Conservation (phyloP, 2,329 filamentous ascomycete genomes). For the Ascochyta lentis region DNA sequence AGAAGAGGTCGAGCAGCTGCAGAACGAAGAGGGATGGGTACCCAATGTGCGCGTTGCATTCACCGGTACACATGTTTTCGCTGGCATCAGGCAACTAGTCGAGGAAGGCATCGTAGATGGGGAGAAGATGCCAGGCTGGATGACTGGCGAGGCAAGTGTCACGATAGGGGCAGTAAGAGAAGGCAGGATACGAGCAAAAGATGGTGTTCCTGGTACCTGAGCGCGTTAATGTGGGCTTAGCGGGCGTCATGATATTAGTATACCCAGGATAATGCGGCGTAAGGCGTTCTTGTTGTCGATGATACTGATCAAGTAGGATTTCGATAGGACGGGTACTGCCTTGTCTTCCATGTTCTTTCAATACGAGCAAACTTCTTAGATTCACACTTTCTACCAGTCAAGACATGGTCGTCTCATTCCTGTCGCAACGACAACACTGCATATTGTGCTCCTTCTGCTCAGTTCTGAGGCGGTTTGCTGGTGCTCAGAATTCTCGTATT, state of each 20-base stretch:
- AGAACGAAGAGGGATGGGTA: constrained; percentile 54
- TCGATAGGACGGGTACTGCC: neutral
- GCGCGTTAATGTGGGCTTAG: constrained; percentile 8
- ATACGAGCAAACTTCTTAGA: neutral
- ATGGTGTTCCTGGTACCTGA: constrained; percentile 34
- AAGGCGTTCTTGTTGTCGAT: constrained; percentile 18
- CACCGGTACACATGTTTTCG: constrained; percentile 79
- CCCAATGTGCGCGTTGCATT: constrained; percentile 72
- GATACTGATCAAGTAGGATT: neutral
- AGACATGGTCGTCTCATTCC: no score
- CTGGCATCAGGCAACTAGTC: constrained; percentile 77
- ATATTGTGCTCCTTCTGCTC: no score
- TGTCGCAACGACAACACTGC: no score
- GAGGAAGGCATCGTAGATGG: constrained; percentile 79
- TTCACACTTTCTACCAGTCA: no score
- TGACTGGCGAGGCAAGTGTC: constrained; percentile 86
- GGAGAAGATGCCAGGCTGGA: constrained; percentile 83
- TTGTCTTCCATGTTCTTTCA: neutral
- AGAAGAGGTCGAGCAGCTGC: constrained; percentile 38
- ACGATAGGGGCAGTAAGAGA: constrained; percentile 73
- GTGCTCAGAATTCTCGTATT: no score
- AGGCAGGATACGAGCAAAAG: constrained; percentile 63
- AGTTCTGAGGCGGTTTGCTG: no score
- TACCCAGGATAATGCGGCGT: constrained; percentile 33
- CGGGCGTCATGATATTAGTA: constrained; percentile 26